Conservation (phyloP, 2,329 filamentous ascomycete species). For the Colletotrichum simmondsii region DNA sequence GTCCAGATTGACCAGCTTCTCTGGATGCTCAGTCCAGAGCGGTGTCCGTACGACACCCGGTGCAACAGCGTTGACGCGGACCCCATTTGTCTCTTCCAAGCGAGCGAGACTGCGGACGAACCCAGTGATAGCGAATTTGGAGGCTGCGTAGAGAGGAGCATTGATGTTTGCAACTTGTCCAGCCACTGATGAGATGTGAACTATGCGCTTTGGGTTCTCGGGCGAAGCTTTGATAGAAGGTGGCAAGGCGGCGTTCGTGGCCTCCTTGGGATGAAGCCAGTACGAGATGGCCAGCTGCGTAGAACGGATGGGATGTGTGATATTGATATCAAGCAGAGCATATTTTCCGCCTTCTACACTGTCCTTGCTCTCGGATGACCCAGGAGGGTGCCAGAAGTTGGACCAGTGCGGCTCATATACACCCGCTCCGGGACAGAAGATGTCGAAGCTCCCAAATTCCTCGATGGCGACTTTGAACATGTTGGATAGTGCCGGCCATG, state of each 20-base stretch:
- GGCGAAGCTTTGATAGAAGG: constrained; percentile 34
- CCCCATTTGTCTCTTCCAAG: constrained; percentile 45
- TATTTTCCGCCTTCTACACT: constrained; percentile 43
- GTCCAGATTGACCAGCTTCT: constrained; percentile 53
- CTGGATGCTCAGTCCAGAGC: constrained; percentile 55
- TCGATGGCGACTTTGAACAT: constrained; percentile 47
- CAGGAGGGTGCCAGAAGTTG: constrained; percentile 55
- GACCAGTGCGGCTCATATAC: constrained; percentile 58
- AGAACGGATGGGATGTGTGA: constrained; percentile 52
- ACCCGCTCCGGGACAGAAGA: constrained; percentile 58
- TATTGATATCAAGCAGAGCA: constrained; percentile 51
- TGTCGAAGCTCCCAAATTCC: constrained; percentile 52
- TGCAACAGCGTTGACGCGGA: constrained; percentile 55
- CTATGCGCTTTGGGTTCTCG: constrained; percentile 46
- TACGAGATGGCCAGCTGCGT: constrained; percentile 53
- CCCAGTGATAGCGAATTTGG: constrained; percentile 51
- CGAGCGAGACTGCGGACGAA: constrained; percentile 53
- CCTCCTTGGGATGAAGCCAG: constrained; percentile 45
- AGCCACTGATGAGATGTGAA: constrained; percentile 51
- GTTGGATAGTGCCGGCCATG: constrained; percentile 49
- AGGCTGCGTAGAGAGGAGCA: constrained; percentile 51
- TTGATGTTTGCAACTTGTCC: constrained; percentile 46
- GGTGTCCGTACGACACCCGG: constrained; percentile 57
- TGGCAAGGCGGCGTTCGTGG: not conserved
- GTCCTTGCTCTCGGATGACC: constrained; percentile 46